Evolutionary conservation across 2,329 filamentous ascomycete genomes (phyloP).

Genomic region (Colletotrichum sp.): DNA sequence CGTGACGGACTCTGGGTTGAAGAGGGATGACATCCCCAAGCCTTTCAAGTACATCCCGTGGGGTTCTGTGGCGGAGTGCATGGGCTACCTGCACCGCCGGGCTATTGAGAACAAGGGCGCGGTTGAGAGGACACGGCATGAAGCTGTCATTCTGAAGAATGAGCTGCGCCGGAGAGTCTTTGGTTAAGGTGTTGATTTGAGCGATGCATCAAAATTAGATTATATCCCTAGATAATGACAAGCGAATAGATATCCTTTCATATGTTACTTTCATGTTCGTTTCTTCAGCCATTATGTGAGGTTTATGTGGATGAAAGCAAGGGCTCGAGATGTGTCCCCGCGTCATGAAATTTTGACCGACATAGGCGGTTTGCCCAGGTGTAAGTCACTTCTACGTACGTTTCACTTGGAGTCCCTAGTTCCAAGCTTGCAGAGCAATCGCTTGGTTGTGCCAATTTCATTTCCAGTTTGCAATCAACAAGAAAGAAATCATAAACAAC

Average conservation of each 20-base stretch:
- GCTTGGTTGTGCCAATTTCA: not conserved
- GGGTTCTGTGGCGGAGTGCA: slow-evolving; percentile 24
- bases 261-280: slow-evolving; percentile 44
- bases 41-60: slow-evolving; percentile 26
- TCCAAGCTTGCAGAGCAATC: accelerated
- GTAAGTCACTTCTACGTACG: not conserved
- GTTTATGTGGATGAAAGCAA: not conserved
- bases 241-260: not conserved
- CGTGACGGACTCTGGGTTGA: slow-evolving; percentile 4
- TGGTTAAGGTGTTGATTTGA: slow-evolving; percentile 4
- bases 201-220: not conserved
- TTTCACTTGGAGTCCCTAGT: not conserved
- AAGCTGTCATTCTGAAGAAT: slow-evolving; percentile 30
- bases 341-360: not conserved
- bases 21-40: slow-evolving; percentile 11
- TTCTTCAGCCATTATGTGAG: not conserved
- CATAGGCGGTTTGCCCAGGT: not conserved
- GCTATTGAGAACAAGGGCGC: slow-evolving; percentile 25
- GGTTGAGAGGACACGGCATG: slow-evolving; percentile 24
- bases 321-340: accelerated
- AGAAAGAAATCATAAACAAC: not conserved
- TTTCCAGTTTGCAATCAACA: not conserved
- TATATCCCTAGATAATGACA: slow-evolving; percentile 2
- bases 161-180: slow-evolving; percentile 31
- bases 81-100: slow-evolving; percentile 24